Evolutionary conservation across 139 green algal genomes (phyloP).

Genomic region (Dunaliella primolecta): DNA sequence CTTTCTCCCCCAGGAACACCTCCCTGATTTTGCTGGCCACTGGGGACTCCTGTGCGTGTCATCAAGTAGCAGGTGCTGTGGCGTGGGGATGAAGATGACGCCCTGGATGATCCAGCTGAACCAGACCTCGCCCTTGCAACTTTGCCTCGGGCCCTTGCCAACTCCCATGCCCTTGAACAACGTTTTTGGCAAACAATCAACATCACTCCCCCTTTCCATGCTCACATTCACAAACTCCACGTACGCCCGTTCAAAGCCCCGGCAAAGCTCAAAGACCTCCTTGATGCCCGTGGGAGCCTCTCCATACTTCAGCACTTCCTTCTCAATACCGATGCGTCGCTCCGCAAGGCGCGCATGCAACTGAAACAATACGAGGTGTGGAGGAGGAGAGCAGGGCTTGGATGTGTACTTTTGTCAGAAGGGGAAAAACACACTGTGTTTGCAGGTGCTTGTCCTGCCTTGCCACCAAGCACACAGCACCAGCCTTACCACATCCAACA

Average conservation of each 20-base stretch:
- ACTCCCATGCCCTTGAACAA: too few relatives aligned
- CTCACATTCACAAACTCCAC: slow-evolving; percentile 64
- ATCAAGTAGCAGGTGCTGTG: too few relatives aligned
- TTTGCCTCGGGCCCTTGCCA: neutral
- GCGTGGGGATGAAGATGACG: too few relatives aligned
- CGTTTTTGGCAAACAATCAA: too few relatives aligned
- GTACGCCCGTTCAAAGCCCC: slow-evolving; percentile 85
- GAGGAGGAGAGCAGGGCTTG: too few relatives aligned
- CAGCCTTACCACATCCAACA: slow-evolving; percentile 3
- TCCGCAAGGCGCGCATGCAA: slow-evolving; percentile 50
- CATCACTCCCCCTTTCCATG: neutral
- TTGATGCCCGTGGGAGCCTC: slow-evolving; percentile 60
- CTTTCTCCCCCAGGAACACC: slow-evolving; percentile 54
- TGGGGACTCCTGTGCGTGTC: slow-evolving; percentile 71
- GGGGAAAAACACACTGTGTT: too few relatives aligned
- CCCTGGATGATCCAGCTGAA: too few relatives aligned
- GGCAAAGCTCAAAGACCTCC: slow-evolving; percentile 85
- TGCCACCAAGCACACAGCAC: neutral
- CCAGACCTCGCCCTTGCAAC: neutral
- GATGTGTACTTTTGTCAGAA: too few relatives aligned
- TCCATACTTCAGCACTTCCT: slow-evolving; percentile 71
- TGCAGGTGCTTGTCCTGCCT: too few relatives aligned
- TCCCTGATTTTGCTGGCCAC: slow-evolving; percentile 76
- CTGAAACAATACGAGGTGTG: neutral
- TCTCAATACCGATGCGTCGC: slow-evolving; percentile 61